These are phyloP conservation scores for Pythium grandisporangium DNA, from an alignment of 352 stramenopile genomes.

Conservation along the genomic window DNA sequence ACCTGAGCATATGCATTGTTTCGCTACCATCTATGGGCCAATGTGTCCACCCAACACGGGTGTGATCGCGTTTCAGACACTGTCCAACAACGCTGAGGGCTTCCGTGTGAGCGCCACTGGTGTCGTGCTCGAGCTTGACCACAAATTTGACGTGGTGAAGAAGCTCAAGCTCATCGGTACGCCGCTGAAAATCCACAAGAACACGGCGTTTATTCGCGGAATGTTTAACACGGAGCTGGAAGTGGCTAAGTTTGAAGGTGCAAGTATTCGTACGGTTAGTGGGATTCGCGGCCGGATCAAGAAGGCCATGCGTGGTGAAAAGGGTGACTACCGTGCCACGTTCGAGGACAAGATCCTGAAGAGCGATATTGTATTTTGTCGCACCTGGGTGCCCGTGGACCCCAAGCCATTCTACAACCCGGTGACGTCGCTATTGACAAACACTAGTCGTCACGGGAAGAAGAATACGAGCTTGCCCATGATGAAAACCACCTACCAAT, in stretches of 20 bases:
- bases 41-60: slow-evolving; percentile 96
- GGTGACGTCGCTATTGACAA: slow-evolving; percentile 81
- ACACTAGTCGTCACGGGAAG: slow-evolving; percentile 28
- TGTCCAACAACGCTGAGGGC: slow-evolving; percentile 85
- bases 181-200: slow-evolving; percentile 97
- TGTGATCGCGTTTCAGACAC: slow-evolving; percentile 95
- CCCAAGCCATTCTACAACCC: slow-evolving; percentile 99
- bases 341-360: slow-evolving; percentile 99
- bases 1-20: slow-evolving; percentile 99
- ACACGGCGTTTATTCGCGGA: slow-evolving; percentile 97
- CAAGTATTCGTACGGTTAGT: slow-evolving; percentile 96
- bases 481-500: slow-evolving; percentile 95
- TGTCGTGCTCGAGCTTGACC: slow-evolving; percentile 95
- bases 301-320: slow-evolving; percentile 89
- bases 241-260: slow-evolving; percentile 97
- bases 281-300: slow-evolving; percentile 98
- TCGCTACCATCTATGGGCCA: slow-evolving; percentile 95
- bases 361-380: slow-evolving; percentile 99
- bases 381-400: slow-evolving; percentile 98
- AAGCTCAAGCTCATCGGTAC: slow-evolving; percentile 99
- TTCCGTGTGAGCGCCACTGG: slow-evolving; percentile 98
- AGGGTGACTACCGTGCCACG: slow-evolving; percentile 96
- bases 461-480: slow-evolving; percentile 42
- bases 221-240: slow-evolving; percentile 96
- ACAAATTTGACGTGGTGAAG: slow-evolving; percentile 98